A percentile compares a stretch with the other conserved stretches of the same genome.
phyloP scores from a whole-genome alignment of 805 yeast species.

The Cyberlindnera saturnus region DNA sequence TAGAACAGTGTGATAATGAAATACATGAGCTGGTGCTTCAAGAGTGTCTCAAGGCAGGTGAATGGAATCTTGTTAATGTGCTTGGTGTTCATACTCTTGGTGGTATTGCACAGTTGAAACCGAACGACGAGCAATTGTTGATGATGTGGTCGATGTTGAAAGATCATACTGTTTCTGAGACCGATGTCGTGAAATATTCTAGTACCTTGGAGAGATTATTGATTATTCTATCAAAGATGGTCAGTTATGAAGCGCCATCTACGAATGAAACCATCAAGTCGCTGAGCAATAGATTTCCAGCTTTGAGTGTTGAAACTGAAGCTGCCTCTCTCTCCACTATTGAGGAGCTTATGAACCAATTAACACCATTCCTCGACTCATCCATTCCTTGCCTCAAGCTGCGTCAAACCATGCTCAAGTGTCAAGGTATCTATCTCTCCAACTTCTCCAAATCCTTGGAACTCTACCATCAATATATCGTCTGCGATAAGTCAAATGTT shows the following conservation, averaged over 20 bases:
- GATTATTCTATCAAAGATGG: not conserved
- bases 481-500: constrained; percentile 33
- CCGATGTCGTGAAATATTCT: not conserved
- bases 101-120: constrained; percentile 4
- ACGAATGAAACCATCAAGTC: not conserved
- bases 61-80: constrained; percentile 5
- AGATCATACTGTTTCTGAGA: not conserved
- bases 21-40: constrained; percentile 11
- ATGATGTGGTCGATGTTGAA: constrained; percentile 6
- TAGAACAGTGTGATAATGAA: constrained; percentile 11
- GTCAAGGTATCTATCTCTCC: constrained; percentile 10
- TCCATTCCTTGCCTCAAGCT: constrained; percentile 1
- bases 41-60: constrained; percentile 4
- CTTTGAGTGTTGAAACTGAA: not conserved
- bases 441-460: constrained; percentile 9
- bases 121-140: constrained; percentile 5
- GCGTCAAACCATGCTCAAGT: constrained; percentile 7
- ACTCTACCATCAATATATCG: constrained; percentile 29
- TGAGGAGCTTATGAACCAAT: not conserved
- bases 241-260: not conserved
- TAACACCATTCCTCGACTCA: constrained; percentile 4
- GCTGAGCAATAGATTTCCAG: not conserved
- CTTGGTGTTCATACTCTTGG: constrained; percentile 11
- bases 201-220: constrained; percentile 1
- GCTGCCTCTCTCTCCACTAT: not conserved